Evolutionary conservation across 352 stramenopile species (phyloP), one percentile per base, ranked within the genome.

Genomic region (Globisporangium solare): DNA sequence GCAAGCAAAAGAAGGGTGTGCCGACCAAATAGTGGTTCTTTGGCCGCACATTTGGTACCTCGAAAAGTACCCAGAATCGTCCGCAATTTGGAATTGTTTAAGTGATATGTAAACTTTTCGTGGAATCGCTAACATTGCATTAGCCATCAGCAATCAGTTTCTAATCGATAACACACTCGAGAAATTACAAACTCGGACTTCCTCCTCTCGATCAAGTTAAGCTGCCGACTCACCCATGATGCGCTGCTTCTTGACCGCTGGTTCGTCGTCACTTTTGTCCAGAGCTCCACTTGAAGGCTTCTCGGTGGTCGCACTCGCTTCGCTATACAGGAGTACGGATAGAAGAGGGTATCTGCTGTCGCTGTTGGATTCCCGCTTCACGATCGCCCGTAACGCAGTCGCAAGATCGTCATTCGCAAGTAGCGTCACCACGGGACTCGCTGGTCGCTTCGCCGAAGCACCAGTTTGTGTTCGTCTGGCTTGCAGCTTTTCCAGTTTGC

Each of bases 401-500:
- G 70, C 17, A 21, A 89, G 37, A 7, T 13, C 62, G n/a, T 83
- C 74, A 47, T 88, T 74, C 18, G 79, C 64, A 11, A 89, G 57
- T 20, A 90, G 55, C 1, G 55, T 43, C 3, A 86, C 56, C 46
- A 58, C 54, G 15, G 50, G 55, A 17, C 51, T 50, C 0, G 35
- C 22, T 15, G 22, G 12, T 21, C 20, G 64, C 14, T 70, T 63
- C 51, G 31, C 60, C 2, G 43, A 1, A 22, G 18, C 56, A 27
- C 59, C 35, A 63, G 58, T 32, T 42, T 56, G 27, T 41, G 51
- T 20, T 12, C 67, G 75, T 15, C 71, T 54, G 2, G 68, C 61
- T 59, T 92, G 82, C 15, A 92, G 62, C 8, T 67, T 71, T 22
- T 93, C 69, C 10, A 93, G 53, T 54, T 89, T 91, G 14, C 70